Conservation (phyloP, 2,329 filamentous ascomycete species). For the Elsinoe necatrix region DNA sequence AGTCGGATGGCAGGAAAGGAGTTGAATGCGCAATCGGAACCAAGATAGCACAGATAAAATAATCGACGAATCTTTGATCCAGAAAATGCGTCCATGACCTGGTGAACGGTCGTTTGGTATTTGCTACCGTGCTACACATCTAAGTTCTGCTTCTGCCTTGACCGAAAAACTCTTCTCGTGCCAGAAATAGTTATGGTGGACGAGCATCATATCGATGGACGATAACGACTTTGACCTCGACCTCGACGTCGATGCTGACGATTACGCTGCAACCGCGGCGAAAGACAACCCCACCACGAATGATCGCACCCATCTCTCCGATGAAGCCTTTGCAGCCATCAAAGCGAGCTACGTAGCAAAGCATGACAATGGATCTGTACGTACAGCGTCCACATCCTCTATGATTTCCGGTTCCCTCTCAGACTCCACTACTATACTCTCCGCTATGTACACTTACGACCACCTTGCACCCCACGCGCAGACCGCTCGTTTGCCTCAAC, state of each 20-base stretch:
- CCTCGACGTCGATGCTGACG: slow-evolving; percentile 27
- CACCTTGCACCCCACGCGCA: too few species aligned
- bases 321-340: slow-evolving; percentile 26
- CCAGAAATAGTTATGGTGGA: neutral
- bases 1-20: neutral
- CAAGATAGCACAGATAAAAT: slow-evolving; percentile 9
- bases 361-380: slow-evolving; percentile 24
- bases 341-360: slow-evolving; percentile 27
- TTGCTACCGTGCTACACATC: too few species aligned
- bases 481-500: too few species aligned
- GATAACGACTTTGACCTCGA: slow-evolving; percentile 23
- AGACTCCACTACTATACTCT: too few species aligned
- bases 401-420: too few species aligned
- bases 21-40: slow-evolving; percentile 8
- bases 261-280: slow-evolving; percentile 27
- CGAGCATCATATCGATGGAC: neutral
- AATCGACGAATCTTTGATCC: neutral
- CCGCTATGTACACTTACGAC: too few species aligned
- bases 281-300: slow-evolving; percentile 21
- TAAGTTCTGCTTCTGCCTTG: too few species aligned
- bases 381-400: neutral
- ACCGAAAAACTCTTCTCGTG: too few species aligned
- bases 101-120: neutral
- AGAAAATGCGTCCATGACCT: neutral
- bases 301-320: slow-evolving; percentile 28